Conservation (phyloP, 164 flowering plant species). For the Magnolia sinica region DNA sequence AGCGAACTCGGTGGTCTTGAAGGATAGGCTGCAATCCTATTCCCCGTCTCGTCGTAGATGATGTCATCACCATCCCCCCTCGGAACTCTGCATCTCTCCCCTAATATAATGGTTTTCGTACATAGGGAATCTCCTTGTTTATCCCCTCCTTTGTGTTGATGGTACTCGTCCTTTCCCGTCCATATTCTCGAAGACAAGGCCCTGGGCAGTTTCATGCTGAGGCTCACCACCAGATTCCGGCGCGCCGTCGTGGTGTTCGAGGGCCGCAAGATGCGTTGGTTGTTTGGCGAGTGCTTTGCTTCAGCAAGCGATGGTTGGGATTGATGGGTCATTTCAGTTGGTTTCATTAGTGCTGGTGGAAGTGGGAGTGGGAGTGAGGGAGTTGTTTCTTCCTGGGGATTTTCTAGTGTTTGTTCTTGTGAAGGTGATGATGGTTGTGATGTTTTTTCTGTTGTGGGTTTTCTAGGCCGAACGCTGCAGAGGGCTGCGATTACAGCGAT, state of each 20-base stretch:
- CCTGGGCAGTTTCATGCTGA: slow-evolving; percentile 23
- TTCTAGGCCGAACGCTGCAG: slow-evolving; percentile 21
- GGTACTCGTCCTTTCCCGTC: slow-evolving; percentile 12
- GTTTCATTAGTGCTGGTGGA: not conserved
- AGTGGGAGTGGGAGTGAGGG: slow-evolving; percentile 7
- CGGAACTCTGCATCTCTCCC: slow-evolving; percentile 64
- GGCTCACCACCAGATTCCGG: slow-evolving; percentile 15
- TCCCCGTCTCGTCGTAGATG: slow-evolving; percentile 46
- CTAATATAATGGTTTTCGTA: slow-evolving; percentile 69
- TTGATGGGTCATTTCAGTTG: not conserved
- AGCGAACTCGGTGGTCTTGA: slow-evolving; percentile 28
- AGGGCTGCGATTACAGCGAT: slow-evolving; percentile 25
- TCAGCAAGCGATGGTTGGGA: not conserved
- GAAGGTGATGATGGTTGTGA: not conserved
- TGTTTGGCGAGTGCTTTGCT: not conserved
- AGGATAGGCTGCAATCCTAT: slow-evolving; percentile 29
- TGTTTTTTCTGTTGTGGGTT: slow-evolving; percentile 3
- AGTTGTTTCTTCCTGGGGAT: not conserved
- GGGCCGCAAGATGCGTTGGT: not conserved
- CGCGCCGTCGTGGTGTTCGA: not conserved
- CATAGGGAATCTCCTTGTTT: slow-evolving; percentile 50
- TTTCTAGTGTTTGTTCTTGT: not conserved
- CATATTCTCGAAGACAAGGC: slow-evolving; percentile 5
- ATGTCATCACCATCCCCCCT: slow-evolving; percentile 36
- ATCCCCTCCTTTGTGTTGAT: slow-evolving; percentile 7